A percentile compares a stretch with the other conserved stretches of the same genome.
These are phyloP conservation scores for Penicillium sp. DNA, from an alignment of 2,329 filamentous ascomycete genomes.

Conservation along the genomic window DNA sequence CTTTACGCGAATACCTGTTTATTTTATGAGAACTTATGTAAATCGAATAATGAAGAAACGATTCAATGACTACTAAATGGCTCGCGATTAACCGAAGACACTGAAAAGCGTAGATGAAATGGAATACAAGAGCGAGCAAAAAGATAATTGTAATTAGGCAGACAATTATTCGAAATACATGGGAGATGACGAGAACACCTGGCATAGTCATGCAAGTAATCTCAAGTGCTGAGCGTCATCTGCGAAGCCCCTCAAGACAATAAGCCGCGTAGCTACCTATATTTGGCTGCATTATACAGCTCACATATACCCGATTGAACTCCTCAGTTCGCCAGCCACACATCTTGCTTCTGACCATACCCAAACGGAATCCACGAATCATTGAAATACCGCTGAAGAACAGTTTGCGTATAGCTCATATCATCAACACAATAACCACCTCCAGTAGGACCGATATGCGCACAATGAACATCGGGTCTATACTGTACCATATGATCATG, in stretches of 20 bases:
- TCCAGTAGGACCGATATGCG: conserved; percentile 28
- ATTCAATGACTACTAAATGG: neutral
- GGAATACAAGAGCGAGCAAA: neutral
- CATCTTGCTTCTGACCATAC: conserved; percentile 11
- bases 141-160: neutral
- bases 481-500: conserved; percentile 31
- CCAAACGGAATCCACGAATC: conserved; percentile 26
- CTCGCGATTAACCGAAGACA: too few relatives aligned
- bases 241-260: neutral
- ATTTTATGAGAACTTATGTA: neutral
- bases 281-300: neutral
- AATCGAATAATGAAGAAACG: neutral
- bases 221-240: too few relatives aligned
- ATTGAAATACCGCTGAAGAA: conserved; percentile 24
- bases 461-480: conserved; percentile 26
- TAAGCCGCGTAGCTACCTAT: neutral
- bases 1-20: neutral
- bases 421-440: conserved; percentile 31
- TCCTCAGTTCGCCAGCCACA: neutral
- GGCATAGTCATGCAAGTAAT: neutral
- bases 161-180: too few relatives aligned
- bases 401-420: conserved; percentile 22
- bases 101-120: too few relatives aligned
- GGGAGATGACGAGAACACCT: neutral
- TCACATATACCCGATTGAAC: too few relatives aligned